Base-by-base conservation (phyloP, 352 stramenopile species). In the Thalassiosira oceanica region DNA sequence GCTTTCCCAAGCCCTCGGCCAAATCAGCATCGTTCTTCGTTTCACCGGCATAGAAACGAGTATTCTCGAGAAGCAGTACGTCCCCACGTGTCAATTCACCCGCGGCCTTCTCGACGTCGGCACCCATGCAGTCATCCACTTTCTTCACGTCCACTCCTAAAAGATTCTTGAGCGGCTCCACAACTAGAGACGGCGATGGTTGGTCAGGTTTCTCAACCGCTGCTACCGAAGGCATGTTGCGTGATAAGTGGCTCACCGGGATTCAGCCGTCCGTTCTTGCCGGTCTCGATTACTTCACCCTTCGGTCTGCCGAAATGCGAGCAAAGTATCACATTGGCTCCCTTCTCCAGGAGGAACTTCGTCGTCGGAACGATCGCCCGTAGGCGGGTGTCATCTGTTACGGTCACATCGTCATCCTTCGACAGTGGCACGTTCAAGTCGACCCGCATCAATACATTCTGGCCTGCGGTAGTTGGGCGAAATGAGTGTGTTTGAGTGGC, bases 41-140 rank as follows among this genome's bases (percentile, higher is more conserved):
- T 80, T 99, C 97, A 49, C 97, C 97, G 3, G 93, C 89, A 82
- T 99, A 94, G 84, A 99, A 99, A 42, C 97, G 94, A 36, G 98
- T 91, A 84, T 99, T 99, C 80, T 99, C 97, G 1, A 99, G 88
- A 41, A 99, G 71, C 27, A 99, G 88, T 15, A 99, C 93, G 51
- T 91, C 74, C 24, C 91, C 86, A 28, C 75, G 65, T 2, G 16
- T 65, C 36, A 89, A 68, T n/a, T 50, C 28, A 24, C 60, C 61
- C 3, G 78, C 74, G n/a, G 72, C 73, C 15, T 61, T 57, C 63
- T 94, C 85, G 10, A 95, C 92, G 55, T 97, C 93, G 5, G 88
- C 53, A 39, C 97, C 96, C 8, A 99, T 93, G 74, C 95, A 98
- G 84, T 99, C 96, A 72, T 95, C 81, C 2, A 98, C 80, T 74